Percentiles rank a stretch among this genome's conserved stretches.
Evolutionary conservation across 1,284 basidiomycete genomes (phyloP).

Genomic region (Coniferiporia sulphurascens): DNA sequence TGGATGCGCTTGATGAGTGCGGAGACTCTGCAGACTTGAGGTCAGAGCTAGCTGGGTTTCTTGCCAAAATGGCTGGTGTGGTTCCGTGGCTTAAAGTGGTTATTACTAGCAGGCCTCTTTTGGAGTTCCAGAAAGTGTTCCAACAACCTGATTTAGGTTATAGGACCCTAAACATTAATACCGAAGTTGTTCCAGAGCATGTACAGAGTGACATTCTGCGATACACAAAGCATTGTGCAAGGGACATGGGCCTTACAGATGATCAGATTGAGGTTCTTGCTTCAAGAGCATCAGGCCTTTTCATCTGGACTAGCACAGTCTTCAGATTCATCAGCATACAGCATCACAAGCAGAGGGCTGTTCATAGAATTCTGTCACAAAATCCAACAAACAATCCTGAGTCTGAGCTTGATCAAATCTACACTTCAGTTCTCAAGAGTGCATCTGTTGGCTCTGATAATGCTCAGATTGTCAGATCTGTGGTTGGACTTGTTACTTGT

Average conservation of each 20-base stretch:
- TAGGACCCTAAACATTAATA: too few species aligned
- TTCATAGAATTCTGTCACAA: neutral
- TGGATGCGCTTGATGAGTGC: constrained; percentile 17
- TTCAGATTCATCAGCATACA: too few species aligned
- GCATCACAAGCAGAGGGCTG: neutral
- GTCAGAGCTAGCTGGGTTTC: neutral
- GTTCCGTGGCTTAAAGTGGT: constrained; percentile 9
- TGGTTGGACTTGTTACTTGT: neutral
- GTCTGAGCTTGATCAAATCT: neutral
- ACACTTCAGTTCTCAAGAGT: neutral
- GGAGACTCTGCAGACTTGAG: neutral
- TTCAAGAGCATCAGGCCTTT: constrained; percentile 24
- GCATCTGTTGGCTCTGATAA: neutral
- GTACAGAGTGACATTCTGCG: constrained; percentile 18
- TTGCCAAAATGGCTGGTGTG: neutral
- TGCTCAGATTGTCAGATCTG: neutral
- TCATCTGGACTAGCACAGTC: too few species aligned
- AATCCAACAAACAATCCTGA: neutral
- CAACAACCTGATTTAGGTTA: too few species aligned
- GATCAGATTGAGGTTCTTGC: too few species aligned
- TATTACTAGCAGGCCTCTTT: constrained; percentile 10
- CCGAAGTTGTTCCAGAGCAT: too few species aligned
- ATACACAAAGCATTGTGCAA: too few species aligned
- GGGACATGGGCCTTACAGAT: too few species aligned
- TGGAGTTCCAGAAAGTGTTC: constrained; percentile 1